Base-by-base conservation (phyloP, 768 basidiomycete genomes). In the Agrocybe praecox region DNA sequence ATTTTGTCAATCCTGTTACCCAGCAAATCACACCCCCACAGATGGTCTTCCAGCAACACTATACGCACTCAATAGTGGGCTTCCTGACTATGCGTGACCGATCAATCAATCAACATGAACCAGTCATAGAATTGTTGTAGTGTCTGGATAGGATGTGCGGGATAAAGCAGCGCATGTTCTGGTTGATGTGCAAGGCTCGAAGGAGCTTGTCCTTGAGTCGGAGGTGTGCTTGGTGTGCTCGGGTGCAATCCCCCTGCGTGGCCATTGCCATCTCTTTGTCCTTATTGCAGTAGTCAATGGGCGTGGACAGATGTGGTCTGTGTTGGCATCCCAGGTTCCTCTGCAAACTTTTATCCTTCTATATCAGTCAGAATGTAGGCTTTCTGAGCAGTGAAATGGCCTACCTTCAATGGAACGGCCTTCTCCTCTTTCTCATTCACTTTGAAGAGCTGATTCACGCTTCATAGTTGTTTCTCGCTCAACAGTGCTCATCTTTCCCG, bases 61-160 rank as follows among this genome's bases (percentile, higher is more conserved):
- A 96, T 82, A 70, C 98, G 92, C 0, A 87, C 86, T 22, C 93
- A 82, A 69, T 97, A 98, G 67, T 95, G 89, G 6, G 93, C 86
- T 66, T 98, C 96, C 66, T 98, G 96, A 57, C 91, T 91, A 65
- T 94, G 94, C 8, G 94, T 90, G 34, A 97, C 92, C 2, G 90
- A 90, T 15, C 90, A 81, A 61, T 97, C 95, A 52, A 99, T 87
- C 40, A 90, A 80, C 3, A 92, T 80, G 70, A 95, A 96, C 89
- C 95, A 97, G 74, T 98, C 96, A 68, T 96, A 94, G 72, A 99
- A 96, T 62, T 98, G 94, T 65, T 98, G 94, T 1, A 95, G 89
- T 0, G 94, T 96, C 59, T 89, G 84, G 36, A 98, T 87, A 5
- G 92, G 88, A 40, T 86, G 82, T 49, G 36, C 5, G 5, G 92